These are phyloP conservation scores for Leccinum pellstonianum DNA, from an alignment of 768 basidiomycete genomes.

Conservation along the genomic window DNA sequence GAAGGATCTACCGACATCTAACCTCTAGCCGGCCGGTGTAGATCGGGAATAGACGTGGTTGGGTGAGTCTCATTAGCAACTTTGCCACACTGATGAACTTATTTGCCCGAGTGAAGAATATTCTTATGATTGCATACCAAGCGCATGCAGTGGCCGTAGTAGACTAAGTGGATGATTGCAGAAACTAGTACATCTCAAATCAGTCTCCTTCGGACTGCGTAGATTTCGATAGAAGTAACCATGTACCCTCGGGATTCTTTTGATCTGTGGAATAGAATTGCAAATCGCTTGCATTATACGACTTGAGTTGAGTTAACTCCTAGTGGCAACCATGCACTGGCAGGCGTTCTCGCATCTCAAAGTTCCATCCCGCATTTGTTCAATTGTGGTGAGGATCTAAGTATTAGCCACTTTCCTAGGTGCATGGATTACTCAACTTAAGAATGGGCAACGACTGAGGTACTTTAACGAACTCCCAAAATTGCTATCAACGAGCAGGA, in stretches of 20 bases:
- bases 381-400: too few relatives aligned
- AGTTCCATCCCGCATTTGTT: too few relatives aligned
- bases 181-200: background rate
- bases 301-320: too few relatives aligned
- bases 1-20: constrained; percentile 67
- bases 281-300: background rate
- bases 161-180: background rate
- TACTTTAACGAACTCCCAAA: too few relatives aligned
- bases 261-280: background rate
- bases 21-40: constrained; percentile 39
- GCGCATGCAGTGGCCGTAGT: background rate
- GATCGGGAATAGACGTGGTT: background rate
- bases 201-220: too few relatives aligned
- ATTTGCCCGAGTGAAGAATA: background rate
- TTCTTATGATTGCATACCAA: background rate
- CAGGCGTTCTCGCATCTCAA: too few relatives aligned
- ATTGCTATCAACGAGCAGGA: background rate
- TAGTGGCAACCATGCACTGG: too few relatives aligned
- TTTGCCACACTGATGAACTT: background rate
- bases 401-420: too few relatives aligned
- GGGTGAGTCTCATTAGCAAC: background rate
- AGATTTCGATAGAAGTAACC: background rate
- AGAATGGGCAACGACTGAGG: too few relatives aligned
- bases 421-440: too few relatives aligned
- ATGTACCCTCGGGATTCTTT: background rate